A percentile compares a stretch with the other conserved stretches of the same genome.
phyloP scores from a whole-genome alignment of 2,329 filamentous ascomycete species.

The Penicillium hordei region DNA sequence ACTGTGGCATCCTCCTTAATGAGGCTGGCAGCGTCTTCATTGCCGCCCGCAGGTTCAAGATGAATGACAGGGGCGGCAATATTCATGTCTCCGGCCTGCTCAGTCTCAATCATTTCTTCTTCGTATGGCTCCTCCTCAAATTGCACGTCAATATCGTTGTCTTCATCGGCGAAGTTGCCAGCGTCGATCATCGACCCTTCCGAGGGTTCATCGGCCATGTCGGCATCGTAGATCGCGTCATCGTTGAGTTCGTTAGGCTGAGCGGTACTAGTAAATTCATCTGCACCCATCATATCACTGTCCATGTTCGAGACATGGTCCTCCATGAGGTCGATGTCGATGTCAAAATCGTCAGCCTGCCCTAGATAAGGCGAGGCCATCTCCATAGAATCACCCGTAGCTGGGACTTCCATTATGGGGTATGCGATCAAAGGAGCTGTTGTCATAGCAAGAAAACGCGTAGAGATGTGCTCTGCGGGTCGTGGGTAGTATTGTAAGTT shows the following conservation, averaged over 20 bases:
- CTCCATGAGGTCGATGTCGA: conserved; percentile 59
- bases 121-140: conserved; percentile 36
- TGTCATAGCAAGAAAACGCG: conserved; percentile 35
- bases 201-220: conserved; percentile 49
- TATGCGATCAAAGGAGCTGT: conserved; percentile 31
- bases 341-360: conserved; percentile 55
- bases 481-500: conserved; percentile 21
- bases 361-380: conserved; percentile 43
- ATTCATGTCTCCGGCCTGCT: conserved; percentile 38
- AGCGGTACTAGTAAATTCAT: conserved; percentile 38
- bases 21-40: conserved; percentile 8
- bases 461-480: conserved; percentile 2
- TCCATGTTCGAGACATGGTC: conserved; percentile 61
- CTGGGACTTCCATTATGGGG: conserved; percentile 39
- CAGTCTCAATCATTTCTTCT: conserved; percentile 43
- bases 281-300: conserved; percentile 43
- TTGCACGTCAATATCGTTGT: conserved; percentile 33
- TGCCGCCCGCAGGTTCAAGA: conserved; percentile 12
- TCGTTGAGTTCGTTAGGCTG: conserved; percentile 33
- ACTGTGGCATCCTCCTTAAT: conserved; percentile 8
- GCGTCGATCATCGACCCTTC: conserved; percentile 42
- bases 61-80: conserved; percentile 28
- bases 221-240: conserved; percentile 42
- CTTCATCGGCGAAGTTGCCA: conserved; percentile 30
- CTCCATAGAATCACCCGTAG: conserved; percentile 47